Evolutionary conservation across 2,329 filamentous ascomycete genomes (phyloP), one percentile per base, ranked within the genome.

Genomic region (Cordyceps cateniannulata): DNA sequence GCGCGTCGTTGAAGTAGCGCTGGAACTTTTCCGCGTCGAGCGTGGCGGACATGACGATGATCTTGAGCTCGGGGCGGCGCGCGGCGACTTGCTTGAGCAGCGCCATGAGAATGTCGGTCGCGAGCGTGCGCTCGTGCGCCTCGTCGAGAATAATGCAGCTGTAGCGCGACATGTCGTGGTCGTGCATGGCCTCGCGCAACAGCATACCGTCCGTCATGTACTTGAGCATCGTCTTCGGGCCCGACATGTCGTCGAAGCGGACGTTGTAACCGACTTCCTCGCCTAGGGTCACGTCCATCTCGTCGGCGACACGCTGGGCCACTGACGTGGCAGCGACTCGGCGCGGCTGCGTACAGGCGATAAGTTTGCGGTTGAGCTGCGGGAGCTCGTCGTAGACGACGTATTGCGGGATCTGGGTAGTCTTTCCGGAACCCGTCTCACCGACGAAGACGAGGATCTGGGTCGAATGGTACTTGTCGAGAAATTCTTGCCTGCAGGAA

Each of bases 161-260:
- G 78, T 99, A 99, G 59, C 93, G 89, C 55, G 84, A 88, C 77
- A 99, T 85, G 68, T 96, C 85, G 70, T 93, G 90, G 74, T 99
- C 95, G 75, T 97, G 88, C 87, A 99, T 96, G 61, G 95, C 93
- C 77, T 99, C 95, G 70, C 95, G 83, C 70, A 98, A 82, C 69
- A 99, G 86, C 89, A 99, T 98, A 85, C 96, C 96, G 71, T 99
- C 95, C 49, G 96, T 99, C 95, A 99, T 99, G 81, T 99, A 99
- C 80, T 99, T 99, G 72, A 99, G 85, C 63, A 96, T 85, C 1
- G 95, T 99, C 75, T 90, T 92, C 62, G 86, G 85, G 55, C 89
- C 85, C 1, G 95, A 98, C 78, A 87, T 90, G 74, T 99, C 95
- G 76, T 99, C 96, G 75, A 99, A 99, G 81, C 95, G 91, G 73